Evolutionary conservation across 208 protist genomes (phyloP), one percentile per base, ranked within the genome.

Genomic region (Willaertia magna): DNA sequence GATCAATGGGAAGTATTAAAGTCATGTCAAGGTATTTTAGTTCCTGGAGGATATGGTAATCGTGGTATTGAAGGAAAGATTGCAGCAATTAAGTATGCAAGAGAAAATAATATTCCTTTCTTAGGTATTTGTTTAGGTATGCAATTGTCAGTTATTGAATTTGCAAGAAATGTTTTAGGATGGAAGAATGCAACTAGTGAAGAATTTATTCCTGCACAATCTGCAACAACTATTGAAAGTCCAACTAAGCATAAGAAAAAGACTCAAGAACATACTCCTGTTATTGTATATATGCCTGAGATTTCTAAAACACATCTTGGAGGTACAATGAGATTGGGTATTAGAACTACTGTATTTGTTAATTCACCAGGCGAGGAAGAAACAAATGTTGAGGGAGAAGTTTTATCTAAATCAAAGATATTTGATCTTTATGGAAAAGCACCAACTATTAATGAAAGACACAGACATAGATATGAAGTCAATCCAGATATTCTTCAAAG

Each of bases 81-180:
- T 67, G 51, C 86, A 1, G 97, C 98, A 1, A 95, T 95, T 55
- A 87, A 97, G 74, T 95, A 97, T 83, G 97, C 97, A 12, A 96
- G 98, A 52, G 91, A 88, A 48, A 90, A 97, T 88, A 97, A 98
- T 87, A 97, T 97, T 75, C 96, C 96, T 9, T 98, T 94, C 90
- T 94, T 99, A 61, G 98, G 98, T 74, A 98, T 99, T 51, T 99
- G 98, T 92, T 94, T 99, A 22, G 98, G 98, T 55, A 98, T 99
- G 94, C 98, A 99, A 92, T 90, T 98, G 4, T 94, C 91, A 46
- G 90, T 98, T 14, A 96, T 98, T 83, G 97, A 99, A 89, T 95
- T 94, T 86, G 94, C 96, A 18, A 94, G 97, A 87, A 94, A 97
- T 87, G 92, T 98, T 12, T 86, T 99, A 12, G 93, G 94, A 49